Evolutionary conservation across 2,329 filamentous ascomycete species (phyloP), one percentile per base, ranked within the genome.

Genomic region (Claviceps lovelessii): DNA sequence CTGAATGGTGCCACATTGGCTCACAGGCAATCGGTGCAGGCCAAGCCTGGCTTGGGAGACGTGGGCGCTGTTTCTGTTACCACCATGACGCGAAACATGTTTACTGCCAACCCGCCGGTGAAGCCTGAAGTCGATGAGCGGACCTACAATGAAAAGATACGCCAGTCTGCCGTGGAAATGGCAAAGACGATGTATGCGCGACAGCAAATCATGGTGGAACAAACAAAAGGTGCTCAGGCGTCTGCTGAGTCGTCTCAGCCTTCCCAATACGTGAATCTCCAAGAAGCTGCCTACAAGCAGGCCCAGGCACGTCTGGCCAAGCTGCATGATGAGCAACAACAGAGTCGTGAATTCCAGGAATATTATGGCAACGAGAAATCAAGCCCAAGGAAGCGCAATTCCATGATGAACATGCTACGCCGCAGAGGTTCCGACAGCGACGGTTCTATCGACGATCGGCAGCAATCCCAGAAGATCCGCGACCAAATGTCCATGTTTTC

Each of bases 111-210:
- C 39, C 89, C 90, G 4, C 84, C 84, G 0, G 80, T 94, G 3
- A 76, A 80, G 31, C 72, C 79, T 2, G 88, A 94, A 63, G 71
- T 82, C 0, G 84, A 93, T 45, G 89, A 95, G 63, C 79, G 83
- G 66, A 83, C 79, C 58, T 81, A 79, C 56, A 79, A 84, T 48
- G 85, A 89, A 60, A 81, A 83, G 5, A 73, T 95, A 3, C 85
- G 85, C 59, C 88, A 89, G 35, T 91, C 89, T 23, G 89, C 90
- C 2, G 74, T 95, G 3, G 88, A 86, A 11, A 95, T 96, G 89
- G 90, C 90, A 7, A 86, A 85, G 68, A 81, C 85, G 61, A 91
- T 95, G 83, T 95, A 90, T 65, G 79, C 75, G 11, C 74, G 80
- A 39, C 84, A 89, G 61, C 81, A 88, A 58, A 79, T 77, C 57